Evolutionary conservation across 2,329 filamentous ascomycete species (phyloP).

Genomic region (Paramyrothecium roridum): DNA sequence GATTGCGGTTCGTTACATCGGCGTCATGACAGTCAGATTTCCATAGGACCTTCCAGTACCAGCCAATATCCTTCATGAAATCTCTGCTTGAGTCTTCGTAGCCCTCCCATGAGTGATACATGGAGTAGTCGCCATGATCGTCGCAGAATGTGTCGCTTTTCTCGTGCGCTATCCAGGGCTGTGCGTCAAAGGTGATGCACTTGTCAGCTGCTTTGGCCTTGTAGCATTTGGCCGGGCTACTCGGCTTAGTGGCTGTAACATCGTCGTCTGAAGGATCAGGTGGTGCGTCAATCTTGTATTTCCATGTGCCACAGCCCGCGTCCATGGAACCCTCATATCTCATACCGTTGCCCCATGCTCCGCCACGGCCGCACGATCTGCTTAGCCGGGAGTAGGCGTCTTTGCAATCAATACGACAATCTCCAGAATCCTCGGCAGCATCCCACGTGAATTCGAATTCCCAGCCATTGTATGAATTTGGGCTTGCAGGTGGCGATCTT

Average conservation of each 20-base stretch:
- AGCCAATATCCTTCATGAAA: neutral
- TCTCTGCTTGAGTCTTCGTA: neutral
- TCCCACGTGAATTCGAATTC: neutral
- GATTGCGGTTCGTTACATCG: neutral
- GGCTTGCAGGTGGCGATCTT: neutral
- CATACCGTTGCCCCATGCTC: neutral
- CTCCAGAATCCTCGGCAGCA: neutral
- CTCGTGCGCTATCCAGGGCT: neutral
- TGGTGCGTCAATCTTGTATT: neutral
- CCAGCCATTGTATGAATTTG: neutral
- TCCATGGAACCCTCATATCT: neutral
- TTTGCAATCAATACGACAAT: neutral
- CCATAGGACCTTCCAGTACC: neutral
- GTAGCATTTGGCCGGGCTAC: neutral
- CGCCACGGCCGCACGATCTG: neutral
- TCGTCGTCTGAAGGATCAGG: neutral
- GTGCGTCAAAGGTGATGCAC: neutral
- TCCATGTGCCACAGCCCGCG: neutral
- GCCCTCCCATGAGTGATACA: neutral
- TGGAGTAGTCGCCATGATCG: neutral
- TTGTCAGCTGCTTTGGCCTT: neutral
- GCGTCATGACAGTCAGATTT: neutral
- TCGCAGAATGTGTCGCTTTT: neutral
- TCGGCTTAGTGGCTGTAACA: neutral
- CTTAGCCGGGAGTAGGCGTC: neutral